Conservation (phyloP, 805 yeast species). For the Nakazawaea holstii region DNA sequence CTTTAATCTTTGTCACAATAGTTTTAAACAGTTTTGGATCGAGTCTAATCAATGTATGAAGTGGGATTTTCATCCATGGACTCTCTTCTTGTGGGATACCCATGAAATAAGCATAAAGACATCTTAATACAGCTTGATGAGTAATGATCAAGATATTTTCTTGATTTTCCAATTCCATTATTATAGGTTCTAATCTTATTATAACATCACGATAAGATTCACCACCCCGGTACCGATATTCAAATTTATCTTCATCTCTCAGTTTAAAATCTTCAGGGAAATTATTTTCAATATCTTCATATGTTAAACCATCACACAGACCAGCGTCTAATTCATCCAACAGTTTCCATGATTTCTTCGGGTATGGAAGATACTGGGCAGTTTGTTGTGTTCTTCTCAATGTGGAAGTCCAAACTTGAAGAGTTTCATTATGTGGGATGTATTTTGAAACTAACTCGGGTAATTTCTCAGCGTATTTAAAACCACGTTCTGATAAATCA, state of each 20-base stretch:
- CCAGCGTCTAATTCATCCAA: slow-evolving; percentile 97
- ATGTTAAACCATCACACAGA: slow-evolving; percentile 94
- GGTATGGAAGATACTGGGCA: slow-evolving; percentile 73
- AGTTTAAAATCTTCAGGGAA: slow-evolving; percentile 96
- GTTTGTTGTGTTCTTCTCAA: slow-evolving; percentile 90
- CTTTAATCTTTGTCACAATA: slow-evolving; percentile 81
- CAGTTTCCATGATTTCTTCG: slow-evolving; percentile 91
- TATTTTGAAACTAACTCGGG: slow-evolving; percentile 70
- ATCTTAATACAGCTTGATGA: slow-evolving; percentile 95
- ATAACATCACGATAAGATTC: slow-evolving; percentile 96
- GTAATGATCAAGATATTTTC: slow-evolving; percentile 94
- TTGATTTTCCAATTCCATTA: slow-evolving; percentile 97
- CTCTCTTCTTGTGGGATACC: slow-evolving; percentile 95
- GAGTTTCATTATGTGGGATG: slow-evolving; percentile 52
- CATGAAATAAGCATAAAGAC: slow-evolving; percentile 97
- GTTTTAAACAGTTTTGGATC: slow-evolving; percentile 96
- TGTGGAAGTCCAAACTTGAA: slow-evolving; percentile 96
- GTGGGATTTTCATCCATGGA: slow-evolving; percentile 99
- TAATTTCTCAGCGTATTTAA: slow-evolving; percentile 73
- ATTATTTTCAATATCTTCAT: slow-evolving; percentile 78
- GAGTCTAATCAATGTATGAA: slow-evolving; percentile 88
- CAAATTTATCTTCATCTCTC: slow-evolving; percentile 92
- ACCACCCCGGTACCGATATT: slow-evolving; percentile 94
- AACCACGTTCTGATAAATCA: slow-evolving; percentile 75
- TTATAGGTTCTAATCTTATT: slow-evolving; percentile 90